Conservation (phyloP, 305 asterid genomes). For the Fraxinus baroniana region DNA sequence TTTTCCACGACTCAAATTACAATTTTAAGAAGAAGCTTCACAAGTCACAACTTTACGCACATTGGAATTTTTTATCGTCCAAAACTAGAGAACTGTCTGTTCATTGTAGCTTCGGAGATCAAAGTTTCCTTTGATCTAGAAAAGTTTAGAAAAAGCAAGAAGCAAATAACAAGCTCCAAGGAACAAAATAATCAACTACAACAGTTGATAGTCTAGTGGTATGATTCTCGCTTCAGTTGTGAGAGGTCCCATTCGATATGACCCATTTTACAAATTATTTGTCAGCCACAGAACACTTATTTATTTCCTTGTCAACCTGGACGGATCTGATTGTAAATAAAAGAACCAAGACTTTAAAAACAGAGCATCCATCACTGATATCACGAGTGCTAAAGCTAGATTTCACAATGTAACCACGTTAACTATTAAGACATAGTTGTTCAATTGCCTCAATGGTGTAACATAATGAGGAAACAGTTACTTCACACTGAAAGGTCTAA, state of each 20-base stretch:
- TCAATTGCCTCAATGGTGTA: background rate
- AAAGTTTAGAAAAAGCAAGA: constrained; percentile 19
- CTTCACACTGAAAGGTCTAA: background rate
- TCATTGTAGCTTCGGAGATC: background rate
- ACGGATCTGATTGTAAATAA: background rate
- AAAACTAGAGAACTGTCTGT: background rate
- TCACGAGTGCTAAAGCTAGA: background rate
- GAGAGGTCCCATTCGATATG: constrained; percentile 66
- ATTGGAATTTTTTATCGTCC: background rate
- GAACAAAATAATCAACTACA: background rate
- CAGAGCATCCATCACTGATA: background rate
- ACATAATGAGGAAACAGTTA: background rate
- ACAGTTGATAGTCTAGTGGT: constrained; percentile 65
- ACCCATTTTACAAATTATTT: background rate
- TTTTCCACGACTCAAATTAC: background rate
- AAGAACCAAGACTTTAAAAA: background rate
- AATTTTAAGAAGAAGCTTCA: background rate
- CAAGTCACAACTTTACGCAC: background rate
- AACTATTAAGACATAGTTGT: background rate
- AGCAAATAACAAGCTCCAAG: background rate
- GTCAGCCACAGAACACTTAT: background rate
- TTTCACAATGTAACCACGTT: background rate
- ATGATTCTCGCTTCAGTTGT: constrained; percentile 59
- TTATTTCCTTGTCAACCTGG: background rate
- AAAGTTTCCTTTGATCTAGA: background rate